Base-by-base conservation (phyloP, 176 grass and related monocot species). In the Bolboschoenus planiculmis region DNA sequence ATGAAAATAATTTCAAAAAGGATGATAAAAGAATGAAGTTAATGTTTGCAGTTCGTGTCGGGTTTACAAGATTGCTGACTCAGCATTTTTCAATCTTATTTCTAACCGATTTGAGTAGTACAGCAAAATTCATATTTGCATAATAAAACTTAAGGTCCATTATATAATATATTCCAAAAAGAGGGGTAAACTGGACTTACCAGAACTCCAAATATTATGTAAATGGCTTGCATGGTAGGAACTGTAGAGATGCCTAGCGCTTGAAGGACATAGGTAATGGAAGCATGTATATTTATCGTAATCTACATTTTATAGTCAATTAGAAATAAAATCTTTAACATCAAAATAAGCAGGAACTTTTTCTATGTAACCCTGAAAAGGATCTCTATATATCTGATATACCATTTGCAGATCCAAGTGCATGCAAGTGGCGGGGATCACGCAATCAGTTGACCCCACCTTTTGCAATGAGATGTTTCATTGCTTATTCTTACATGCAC, bases 211-310 rank as follows among this genome's bases (percentile, higher is more conserved):
- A 97, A 97, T 56, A 97, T 82, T 30, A 91, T 21, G 81, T 97
- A 97, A 75, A 97, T 97, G 58, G 83, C 71, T 82, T 89, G 81
- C 95, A 97, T 94, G 14, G 95, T 91, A 76, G 92, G 92, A 89
- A 94, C 65, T 43, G 78, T 61, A 62, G 92, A 92, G 55, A 94
- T 72, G 72, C 95, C 95, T 75, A 93, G 81, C 1, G 88, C 90
- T 21, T 76, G 77, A 62, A 97, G 87, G 34, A 91, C 85, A 78
- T 84, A 97, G 21, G 95, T 94, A 36, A 97, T 65, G 16, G 92
- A 94, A 78, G 92, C 92, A 82, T 97, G 92, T 82, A 97, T 91
- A 33, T 92, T 97, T 68, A 97, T 87, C 24, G 92, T 97, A 86
- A 98, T 95, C 92, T 98, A 86, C 81, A 91, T 84, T 86, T 73